These are phyloP conservation scores for Pythium guiyangense DNA, from an alignment of 352 stramenopile genomes.

Conservation along the genomic window DNA sequence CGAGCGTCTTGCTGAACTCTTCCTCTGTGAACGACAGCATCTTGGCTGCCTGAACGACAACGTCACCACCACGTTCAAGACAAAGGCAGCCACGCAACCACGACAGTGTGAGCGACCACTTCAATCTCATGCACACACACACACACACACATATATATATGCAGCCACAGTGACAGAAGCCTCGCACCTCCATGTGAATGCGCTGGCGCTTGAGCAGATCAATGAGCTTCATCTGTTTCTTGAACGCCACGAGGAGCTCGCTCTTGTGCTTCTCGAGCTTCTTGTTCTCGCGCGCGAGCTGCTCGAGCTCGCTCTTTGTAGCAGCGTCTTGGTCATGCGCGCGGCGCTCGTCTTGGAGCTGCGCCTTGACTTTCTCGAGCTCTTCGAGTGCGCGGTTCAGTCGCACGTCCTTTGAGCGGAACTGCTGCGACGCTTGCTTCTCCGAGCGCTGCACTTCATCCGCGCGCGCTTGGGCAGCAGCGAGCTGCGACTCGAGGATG, in stretches of 20 bases:
- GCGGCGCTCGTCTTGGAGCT: conserved; percentile 54
- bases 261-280: conserved; percentile 82
- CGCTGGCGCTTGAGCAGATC: conserved; percentile 82
- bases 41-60: conserved; percentile 48
- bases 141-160: neutral
- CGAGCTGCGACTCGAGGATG: conserved; percentile 63
- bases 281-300: conserved; percentile 61
- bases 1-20: conserved; percentile 76
- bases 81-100: neutral
- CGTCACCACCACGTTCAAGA: neutral
- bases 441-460: conserved; percentile 56
- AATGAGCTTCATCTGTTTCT: conserved; percentile 87
- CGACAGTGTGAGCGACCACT: too few species aligned
- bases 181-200: conserved; percentile 76
- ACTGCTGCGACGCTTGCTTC: conserved; percentile 61
- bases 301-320: conserved; percentile 50
- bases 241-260: conserved; percentile 71
- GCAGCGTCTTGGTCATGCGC: conserved; percentile 43
- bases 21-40: conserved; percentile 85
- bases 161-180: neutral
- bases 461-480: conserved; percentile 34
- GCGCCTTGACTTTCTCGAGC: conserved; percentile 62
- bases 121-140: neutral
- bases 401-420: conserved; percentile 75
- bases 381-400: conserved; percentile 76